Conservation (phyloP, 306 rosid species). For the Luffa aegyptiaca region DNA sequence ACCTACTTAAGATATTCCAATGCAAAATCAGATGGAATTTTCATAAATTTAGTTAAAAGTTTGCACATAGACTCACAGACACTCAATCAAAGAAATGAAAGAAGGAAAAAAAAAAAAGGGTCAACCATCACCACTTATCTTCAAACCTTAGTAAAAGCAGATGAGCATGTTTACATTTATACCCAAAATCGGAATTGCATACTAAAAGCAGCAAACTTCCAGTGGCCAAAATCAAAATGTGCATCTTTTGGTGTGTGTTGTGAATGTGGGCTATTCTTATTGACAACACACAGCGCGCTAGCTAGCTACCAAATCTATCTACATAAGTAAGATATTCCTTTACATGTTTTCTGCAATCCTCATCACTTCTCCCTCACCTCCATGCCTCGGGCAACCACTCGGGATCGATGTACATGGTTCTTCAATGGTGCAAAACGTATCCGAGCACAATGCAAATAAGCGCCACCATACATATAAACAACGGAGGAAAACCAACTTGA, state of each 20-base stretch:
- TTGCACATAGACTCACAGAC: background rate
- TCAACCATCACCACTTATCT: background rate
- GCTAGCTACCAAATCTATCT: background rate
- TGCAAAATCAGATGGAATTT: background rate
- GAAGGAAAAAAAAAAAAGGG: background rate
- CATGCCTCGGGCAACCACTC: background rate
- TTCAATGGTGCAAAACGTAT: slow-evolving; percentile 46
- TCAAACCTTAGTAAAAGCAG: background rate
- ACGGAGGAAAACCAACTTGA: slow-evolving; percentile 66
- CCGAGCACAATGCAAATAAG: slow-evolving; percentile 54
- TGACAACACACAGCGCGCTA: background rate
- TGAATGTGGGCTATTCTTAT: background rate
- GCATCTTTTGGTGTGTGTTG: background rate
- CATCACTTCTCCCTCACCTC: background rate
- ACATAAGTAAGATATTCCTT: slow-evolving; percentile 7
- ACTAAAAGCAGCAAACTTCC: background rate
- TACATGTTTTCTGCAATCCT: slow-evolving; percentile 3
- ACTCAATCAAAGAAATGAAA: background rate
- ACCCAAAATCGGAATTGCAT: slow-evolving; percentile 3
- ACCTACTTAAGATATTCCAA: background rate
- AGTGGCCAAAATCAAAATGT: background rate
- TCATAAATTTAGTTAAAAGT: background rate
- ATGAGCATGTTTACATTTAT: background rate
- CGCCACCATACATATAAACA: slow-evolving; percentile 77
- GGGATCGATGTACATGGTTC: background rate